Percentiles rank a stretch among this genome's conserved stretches.
Conservation (phyloP, 2,329 filamentous ascomycete species). For the Exophiala sp. region DNA sequence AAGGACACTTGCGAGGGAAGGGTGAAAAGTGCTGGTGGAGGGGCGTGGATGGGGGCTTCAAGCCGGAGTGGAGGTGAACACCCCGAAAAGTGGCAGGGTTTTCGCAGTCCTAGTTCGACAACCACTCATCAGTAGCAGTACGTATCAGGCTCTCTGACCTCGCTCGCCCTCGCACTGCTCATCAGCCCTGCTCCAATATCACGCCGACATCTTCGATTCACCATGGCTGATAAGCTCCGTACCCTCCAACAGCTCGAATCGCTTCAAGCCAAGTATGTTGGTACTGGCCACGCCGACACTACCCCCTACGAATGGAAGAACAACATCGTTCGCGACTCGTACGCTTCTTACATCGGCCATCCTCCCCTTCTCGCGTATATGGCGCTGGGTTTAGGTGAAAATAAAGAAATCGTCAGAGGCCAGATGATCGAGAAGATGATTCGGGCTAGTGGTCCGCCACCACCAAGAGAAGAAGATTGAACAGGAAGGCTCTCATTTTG, state of each 20-base stretch:
- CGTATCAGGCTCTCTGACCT: too few relatives aligned
- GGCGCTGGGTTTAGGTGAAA: conserved; percentile 79
- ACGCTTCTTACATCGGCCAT: conserved; percentile 82
- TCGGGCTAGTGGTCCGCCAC: conserved; percentile 59
- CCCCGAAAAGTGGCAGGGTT: neutral
- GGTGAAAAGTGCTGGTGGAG: neutral
- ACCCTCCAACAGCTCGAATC: conserved; percentile 96
- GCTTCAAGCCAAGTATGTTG: conserved; percentile 90
- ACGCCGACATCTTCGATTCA: neutral
- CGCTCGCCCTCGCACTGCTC: too few relatives aligned
- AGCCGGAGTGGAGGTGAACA: neutral
- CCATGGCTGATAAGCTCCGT: conserved; percentile 89
- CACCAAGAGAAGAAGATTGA: conserved; percentile 40
- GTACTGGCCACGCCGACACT: conserved; percentile 92
- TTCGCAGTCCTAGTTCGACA: too few relatives aligned
- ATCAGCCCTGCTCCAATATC: too few relatives aligned
- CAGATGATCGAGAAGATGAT: conserved; percentile 72
- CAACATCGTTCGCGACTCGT: conserved; percentile 91
- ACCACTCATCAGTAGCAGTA: too few relatives aligned
- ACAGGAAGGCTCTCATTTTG: neutral
- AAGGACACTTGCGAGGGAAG: neutral
- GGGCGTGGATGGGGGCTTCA: neutral
- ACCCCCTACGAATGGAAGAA: conserved; percentile 96
- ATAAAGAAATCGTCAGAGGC: conserved; percentile 70
- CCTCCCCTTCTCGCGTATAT: conserved; percentile 83